phyloP scores from a whole-genome alignment of 2,329 filamentous ascomycete species.

The Parafenestella ontariensis region DNA sequence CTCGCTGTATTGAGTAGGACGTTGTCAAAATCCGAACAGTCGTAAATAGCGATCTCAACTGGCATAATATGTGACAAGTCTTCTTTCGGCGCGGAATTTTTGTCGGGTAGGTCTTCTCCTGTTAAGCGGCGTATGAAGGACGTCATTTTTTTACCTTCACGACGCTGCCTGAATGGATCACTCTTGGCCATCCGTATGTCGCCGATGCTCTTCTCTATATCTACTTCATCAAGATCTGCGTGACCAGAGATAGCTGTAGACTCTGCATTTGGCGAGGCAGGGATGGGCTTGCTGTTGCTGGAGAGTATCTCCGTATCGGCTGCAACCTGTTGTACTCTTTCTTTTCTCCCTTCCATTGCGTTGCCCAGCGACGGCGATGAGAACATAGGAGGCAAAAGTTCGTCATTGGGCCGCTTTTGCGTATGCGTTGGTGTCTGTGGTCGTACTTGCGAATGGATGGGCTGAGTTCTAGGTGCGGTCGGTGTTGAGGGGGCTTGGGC shows the following conservation, averaged over 20 bases:
- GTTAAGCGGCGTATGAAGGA: constrained; percentile 38
- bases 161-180: constrained; percentile 36
- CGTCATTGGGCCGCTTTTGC: constrained; percentile 1
- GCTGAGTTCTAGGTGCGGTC: constrained; percentile 6
- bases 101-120: constrained; percentile 15
- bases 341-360: constrained; percentile 4
- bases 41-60: not conserved
- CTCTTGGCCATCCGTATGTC: constrained; percentile 35
- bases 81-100: not conserved
- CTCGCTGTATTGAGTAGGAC: not conserved
- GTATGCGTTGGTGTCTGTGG: constrained; percentile 13
- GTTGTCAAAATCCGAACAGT: not conserved
- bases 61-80: not conserved
- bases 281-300: constrained; percentile 53
- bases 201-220: constrained; percentile 35
- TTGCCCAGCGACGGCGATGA: constrained; percentile 20
- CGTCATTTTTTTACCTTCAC: constrained; percentile 16
- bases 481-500: constrained; percentile 24
- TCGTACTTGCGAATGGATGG: constrained; percentile 4
- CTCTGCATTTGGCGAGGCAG: constrained; percentile 49
- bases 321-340: constrained; percentile 4
- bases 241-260: constrained; percentile 52
- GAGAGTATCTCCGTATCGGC: constrained; percentile 39
- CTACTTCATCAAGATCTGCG: constrained; percentile 34
- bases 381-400: constrained; percentile 2